Evolutionary conservation across 345 rosid genomes (phyloP).

Genomic region (Turritis glabra): DNA sequence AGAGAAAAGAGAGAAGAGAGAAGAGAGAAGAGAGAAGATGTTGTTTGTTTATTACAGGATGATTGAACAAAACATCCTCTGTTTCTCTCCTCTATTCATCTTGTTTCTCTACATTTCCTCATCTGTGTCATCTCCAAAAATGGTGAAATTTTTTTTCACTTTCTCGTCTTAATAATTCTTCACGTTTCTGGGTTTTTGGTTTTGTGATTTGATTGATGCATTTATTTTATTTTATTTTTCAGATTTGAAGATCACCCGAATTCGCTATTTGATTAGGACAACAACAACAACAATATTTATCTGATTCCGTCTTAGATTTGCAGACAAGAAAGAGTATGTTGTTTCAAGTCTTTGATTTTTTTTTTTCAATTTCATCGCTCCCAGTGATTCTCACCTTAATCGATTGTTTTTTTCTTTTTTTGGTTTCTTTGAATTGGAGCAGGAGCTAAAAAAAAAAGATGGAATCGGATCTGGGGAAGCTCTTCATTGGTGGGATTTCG

Average conservation of each 20-base stretch:
- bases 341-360: neutral
- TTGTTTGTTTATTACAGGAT: constrained; percentile 37
- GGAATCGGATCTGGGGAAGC: constrained; percentile 94
- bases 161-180: neutral
- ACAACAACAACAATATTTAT: neutral
- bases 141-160: constrained; percentile 44
- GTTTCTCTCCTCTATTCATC: constrained; percentile 43
- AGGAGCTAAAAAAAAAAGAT: constrained; percentile 58
- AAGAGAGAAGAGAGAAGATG: constrained; percentile 28
- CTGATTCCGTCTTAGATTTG: constrained; percentile 22
- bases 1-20: constrained; percentile 27
- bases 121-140: constrained; percentile 52
- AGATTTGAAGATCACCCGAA: constrained; percentile 26
- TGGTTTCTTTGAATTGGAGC: neutral
- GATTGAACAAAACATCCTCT: constrained; percentile 50
- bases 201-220: constrained; percentile 20
- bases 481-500: constrained; percentile 98
- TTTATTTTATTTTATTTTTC: neutral
- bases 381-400: neutral
- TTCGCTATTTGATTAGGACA: constrained; percentile 24
- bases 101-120: constrained; percentile 50
- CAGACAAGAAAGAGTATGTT: constrained; percentile 30
- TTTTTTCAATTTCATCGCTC: neutral
- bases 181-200: constrained; percentile 27
- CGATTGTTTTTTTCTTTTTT: neutral